Evolutionary conservation across 495 filamentous ascomycete genomes (phyloP).

Genomic region (Annulohypoxylon nitens): DNA sequence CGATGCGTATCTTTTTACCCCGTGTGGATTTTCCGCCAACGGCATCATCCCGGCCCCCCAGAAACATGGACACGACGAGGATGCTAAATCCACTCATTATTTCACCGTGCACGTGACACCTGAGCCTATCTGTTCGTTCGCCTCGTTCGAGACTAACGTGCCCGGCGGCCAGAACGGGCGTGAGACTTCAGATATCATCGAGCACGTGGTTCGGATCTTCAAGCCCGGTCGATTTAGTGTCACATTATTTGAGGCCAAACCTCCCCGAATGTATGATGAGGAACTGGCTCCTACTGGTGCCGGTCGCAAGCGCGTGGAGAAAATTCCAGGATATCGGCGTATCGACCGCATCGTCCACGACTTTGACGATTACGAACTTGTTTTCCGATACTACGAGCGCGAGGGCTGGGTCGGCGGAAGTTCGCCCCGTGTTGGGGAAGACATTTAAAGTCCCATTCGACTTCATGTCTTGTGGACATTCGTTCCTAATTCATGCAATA

Average conservation of each 20-base stretch:
- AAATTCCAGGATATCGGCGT: conserved; percentile 86
- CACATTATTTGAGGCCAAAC: conserved; percentile 94
- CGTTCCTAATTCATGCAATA: conserved; percentile 23
- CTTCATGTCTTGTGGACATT: not conserved
- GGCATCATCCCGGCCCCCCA: conserved; percentile 88
- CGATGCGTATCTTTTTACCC: conserved; percentile 96
- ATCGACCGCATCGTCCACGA: conserved; percentile 97
- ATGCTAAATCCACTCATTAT: conserved; percentile 80
- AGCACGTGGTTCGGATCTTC: conserved; percentile 96
- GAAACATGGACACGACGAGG: conserved; percentile 59
- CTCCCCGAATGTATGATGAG: conserved; percentile 55
- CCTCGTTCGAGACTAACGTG: conserved; percentile 98
- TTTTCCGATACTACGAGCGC: conserved; percentile 96
- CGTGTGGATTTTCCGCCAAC: conserved; percentile 98
- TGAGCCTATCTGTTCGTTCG: conserved; percentile 97
- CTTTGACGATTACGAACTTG: conserved; percentile 95
- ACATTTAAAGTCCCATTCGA: conserved; percentile 34
- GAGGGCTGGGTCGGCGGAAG: conserved; percentile 87
- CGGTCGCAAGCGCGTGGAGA: conserved; percentile 77
- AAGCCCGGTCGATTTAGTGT: conserved; percentile 96
- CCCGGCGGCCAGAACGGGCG: conserved; percentile 90
- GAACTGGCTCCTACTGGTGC: conserved; percentile 58
- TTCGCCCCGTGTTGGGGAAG: conserved; percentile 75
- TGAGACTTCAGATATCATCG: conserved; percentile 87
- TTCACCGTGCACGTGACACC: conserved; percentile 99